A percentile compares a stretch with the other conserved stretches of the same genome.
Evolutionary conservation across 176 grass and related monocot species (phyloP).

Genomic region (Bonia amplexicaulis): DNA sequence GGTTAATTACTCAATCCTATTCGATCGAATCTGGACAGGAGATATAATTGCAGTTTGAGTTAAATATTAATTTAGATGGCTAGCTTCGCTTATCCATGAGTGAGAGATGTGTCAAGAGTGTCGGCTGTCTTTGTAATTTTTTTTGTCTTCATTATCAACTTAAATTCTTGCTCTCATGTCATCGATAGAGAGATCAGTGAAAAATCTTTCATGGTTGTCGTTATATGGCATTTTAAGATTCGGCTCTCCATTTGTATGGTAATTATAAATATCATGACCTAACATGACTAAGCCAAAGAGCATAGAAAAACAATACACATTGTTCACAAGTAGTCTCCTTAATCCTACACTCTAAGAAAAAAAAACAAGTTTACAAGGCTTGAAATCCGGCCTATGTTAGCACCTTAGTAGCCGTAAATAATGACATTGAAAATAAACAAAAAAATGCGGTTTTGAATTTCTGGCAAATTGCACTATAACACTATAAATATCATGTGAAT

Average conservation of each 20-base stretch:
- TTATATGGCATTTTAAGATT: not conserved
- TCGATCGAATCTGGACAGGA: not conserved
- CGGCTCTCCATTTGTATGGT: not conserved
- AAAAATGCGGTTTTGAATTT: not conserved
- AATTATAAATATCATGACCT: not conserved
- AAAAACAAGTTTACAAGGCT: not conserved
- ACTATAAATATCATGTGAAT: not conserved
- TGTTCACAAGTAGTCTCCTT: not conserved
- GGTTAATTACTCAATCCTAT: not conserved
- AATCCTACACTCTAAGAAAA: not conserved
- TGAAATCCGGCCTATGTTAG: not conserved
- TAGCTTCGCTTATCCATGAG: slow-evolving; percentile 26
- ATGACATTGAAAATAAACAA: not conserved
- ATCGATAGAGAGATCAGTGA: not conserved
- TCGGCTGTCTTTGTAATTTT: not conserved
- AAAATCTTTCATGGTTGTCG: slow-evolving; percentile 1
- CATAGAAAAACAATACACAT: not conserved
- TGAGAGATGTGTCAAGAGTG: slow-evolving; percentile 25
- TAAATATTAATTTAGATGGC: not conserved
- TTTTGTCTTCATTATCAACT: slow-evolving; percentile 7
- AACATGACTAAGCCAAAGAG: not conserved
- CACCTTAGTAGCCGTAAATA: not conserved
- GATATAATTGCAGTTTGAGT: not conserved
- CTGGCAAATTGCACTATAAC: not conserved
- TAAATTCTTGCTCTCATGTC: slow-evolving; percentile 13